Evolutionary conservation across 2,329 filamentous ascomycete species (phyloP), one percentile per base, ranked within the genome.

Genomic region (Ascochyta clinopodiicola): DNA sequence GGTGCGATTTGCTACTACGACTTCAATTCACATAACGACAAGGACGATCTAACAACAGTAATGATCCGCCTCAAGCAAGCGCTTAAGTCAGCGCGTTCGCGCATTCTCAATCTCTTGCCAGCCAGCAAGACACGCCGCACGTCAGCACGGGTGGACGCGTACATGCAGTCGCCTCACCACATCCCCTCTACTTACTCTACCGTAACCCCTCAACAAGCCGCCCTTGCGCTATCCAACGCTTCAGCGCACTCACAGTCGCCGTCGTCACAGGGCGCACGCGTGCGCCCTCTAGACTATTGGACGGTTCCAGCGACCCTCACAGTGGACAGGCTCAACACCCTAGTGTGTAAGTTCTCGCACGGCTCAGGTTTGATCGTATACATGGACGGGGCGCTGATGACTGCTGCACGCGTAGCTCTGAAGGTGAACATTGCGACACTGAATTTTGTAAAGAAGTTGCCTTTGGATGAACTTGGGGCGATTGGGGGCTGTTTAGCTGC

Each of bases 361-460:
- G 51, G 51, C 34, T 34, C 51, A 39, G 19, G 37, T 12, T 12
- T 39, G 37, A 24, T 22, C 13, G 37, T 10, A 5, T 39, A 39
- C 13, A 24, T 24, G 3, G 19, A 17, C n/a, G 17, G 34, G 8
- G n/a, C 19, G 13, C 21, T 39, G 37, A 24, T 24, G 10, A 15
- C 37, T 24, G 21, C 19, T 15, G 22, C 47, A 19, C 43, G 21
- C 0, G 44, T 36, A 43, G 48, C 37, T 2, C 45, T 59, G 7
- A 22, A 50, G 19, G 46, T 49, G 38, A 54, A 58, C 19, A 31
- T 55, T 22, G 54, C 60, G 5, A 54, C 54, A 10, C 32, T 54
- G 12, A 22, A 51, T 15, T 43, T 56, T 7, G 44, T 15, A 2
- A 34, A 40, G 35, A 50, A 43, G 17, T 21, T 55, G 13, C 42